phyloP scores from a whole-genome alignment of 352 stramenopile genomes.

The Globisporangium apiculatum region DNA sequence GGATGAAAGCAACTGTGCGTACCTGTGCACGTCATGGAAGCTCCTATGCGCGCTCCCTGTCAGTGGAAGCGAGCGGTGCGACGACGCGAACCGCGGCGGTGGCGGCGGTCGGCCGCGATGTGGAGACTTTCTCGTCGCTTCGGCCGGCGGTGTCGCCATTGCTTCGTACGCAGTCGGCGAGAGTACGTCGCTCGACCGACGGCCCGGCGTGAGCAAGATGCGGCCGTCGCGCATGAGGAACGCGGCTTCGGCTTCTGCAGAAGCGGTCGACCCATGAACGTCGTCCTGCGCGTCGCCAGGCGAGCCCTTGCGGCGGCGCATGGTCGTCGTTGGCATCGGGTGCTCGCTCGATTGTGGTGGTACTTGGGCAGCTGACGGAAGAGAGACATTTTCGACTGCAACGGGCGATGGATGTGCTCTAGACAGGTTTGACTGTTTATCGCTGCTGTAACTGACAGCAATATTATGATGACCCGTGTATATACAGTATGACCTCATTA shows the following conservation, averaged over 20 bases:
- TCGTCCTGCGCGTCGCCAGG: background rate
- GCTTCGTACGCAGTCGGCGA: conserved; percentile 24
- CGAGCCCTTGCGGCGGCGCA: conserved; percentile 8
- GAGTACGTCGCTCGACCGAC: conserved; percentile 5
- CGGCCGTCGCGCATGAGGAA: conserved; percentile 23
- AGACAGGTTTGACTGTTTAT: no score
- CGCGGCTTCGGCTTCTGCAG: background rate
- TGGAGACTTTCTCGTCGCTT: background rate
- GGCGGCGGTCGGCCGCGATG: background rate
- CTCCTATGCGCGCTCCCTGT: conserved; percentile 4
- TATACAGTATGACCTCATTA: no score
- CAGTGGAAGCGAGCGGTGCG: conserved; percentile 7
- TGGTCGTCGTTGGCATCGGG: conserved; percentile 3
- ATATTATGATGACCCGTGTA: no score
- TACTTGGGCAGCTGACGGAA: background rate
- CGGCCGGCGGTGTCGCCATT: conserved; percentile 20
- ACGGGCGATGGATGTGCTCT: no score
- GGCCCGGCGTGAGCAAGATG: conserved; percentile 30
- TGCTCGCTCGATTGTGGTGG: no score
- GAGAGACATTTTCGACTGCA: background rate
- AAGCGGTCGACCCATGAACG: no score
- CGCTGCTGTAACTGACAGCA: no score
- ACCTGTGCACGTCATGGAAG: conserved; percentile 12
- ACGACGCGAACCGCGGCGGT: conserved; percentile 11
- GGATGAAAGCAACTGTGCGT: background rate